Evolutionary conservation across 2,329 filamentous ascomycete genomes (phyloP).

Genomic region (Sphaerulina vaccinii): DNA sequence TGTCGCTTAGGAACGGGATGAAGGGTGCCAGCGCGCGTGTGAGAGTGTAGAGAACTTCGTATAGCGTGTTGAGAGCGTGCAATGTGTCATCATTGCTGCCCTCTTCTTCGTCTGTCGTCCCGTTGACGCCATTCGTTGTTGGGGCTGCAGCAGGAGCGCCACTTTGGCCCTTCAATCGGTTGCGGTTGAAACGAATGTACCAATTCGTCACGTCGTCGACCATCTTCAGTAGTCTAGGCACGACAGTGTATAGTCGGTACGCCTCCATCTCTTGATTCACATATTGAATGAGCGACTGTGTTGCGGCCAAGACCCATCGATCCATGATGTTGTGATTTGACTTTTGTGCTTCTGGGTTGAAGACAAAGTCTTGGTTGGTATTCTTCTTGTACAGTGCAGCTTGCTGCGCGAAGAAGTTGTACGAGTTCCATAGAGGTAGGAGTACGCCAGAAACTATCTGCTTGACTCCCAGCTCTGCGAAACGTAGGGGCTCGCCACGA

Average conservation of each 20-base stretch:
- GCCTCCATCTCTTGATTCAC: slow-evolving; percentile 89
- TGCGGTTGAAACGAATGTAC: slow-evolving; percentile 95
- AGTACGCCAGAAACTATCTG: slow-evolving; percentile 92
- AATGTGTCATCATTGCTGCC: slow-evolving; percentile 75
- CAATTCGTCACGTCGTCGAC: slow-evolving; percentile 98
- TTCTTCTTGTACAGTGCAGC: slow-evolving; percentile 83
- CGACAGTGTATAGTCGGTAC: slow-evolving; percentile 76
- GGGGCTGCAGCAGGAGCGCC: slow-evolving; percentile 21
- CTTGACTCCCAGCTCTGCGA: slow-evolving; percentile 90
- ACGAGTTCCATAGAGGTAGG: slow-evolving; percentile 91
- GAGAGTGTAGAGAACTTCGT: slow-evolving; percentile 88
- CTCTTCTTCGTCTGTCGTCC: slow-evolving; percentile 54
- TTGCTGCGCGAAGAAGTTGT: slow-evolving; percentile 93
- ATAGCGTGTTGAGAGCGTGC: slow-evolving; percentile 89
- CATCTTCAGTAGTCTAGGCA: slow-evolving; percentile 67
- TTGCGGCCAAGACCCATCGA: slow-evolving; percentile 88
- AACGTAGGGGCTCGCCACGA: slow-evolving; percentile 81
- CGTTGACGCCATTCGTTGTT: slow-evolving; percentile 24
- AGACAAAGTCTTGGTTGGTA: slow-evolving; percentile 71
- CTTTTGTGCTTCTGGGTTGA: slow-evolving; percentile 71
- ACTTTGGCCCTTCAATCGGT: slow-evolving; percentile 72
- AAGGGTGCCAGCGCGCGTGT: slow-evolving; percentile 88
- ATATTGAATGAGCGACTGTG: slow-evolving; percentile 85
- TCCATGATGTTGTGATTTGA: slow-evolving; percentile 92
- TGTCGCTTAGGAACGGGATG: slow-evolving; percentile 92